phyloP scores from a whole-genome alignment of 2,329 filamentous ascomycete species.

The Lachnellula arida region DNA sequence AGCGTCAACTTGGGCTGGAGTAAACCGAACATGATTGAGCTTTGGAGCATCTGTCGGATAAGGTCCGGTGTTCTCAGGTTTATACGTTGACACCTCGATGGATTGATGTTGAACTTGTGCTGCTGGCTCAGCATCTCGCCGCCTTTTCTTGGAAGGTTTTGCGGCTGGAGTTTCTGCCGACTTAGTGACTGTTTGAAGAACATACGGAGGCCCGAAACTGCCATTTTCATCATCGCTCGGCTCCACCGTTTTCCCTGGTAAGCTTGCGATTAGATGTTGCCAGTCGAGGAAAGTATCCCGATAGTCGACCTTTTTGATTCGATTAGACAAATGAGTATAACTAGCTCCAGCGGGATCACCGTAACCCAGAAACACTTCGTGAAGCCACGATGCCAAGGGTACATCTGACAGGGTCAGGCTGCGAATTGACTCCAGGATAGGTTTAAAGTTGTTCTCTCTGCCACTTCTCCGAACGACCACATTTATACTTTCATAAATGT shows the following conservation, averaged over 20 bases:
- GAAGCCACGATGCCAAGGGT: slow-evolving; percentile 83
- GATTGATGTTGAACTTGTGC: slow-evolving; percentile 60
- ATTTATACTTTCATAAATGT: slow-evolving; percentile 82
- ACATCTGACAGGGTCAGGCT: slow-evolving; percentile 80
- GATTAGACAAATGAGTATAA: slow-evolving; percentile 77
- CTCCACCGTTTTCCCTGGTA: slow-evolving; percentile 83
- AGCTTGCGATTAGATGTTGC: slow-evolving; percentile 86
- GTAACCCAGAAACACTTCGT: slow-evolving; percentile 96
- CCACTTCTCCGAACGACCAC: slow-evolving; percentile 76
- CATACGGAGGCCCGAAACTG: slow-evolving; percentile 82
- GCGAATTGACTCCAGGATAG: slow-evolving; percentile 86
- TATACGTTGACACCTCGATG: slow-evolving; percentile 83
- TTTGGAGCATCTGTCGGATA: slow-evolving; percentile 83
- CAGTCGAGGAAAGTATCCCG: slow-evolving; percentile 93
- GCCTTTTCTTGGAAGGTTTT: slow-evolving; percentile 78
- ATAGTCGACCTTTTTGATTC: slow-evolving; percentile 77
- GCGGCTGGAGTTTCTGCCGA: slow-evolving; percentile 44
- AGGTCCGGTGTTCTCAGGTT: slow-evolving; percentile 80
- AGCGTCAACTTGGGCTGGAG: slow-evolving; percentile 83
- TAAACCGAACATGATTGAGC: slow-evolving; percentile 81
- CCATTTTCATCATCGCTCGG: slow-evolving; percentile 65
- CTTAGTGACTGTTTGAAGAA: slow-evolving; percentile 64
- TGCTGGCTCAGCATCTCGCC: slow-evolving; percentile 68
- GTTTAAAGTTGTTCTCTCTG: slow-evolving; percentile 95
- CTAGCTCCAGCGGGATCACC: slow-evolving; percentile 85